Base-by-base conservation (phyloP, 257 asterid genomes). In the Ehretia macrophylla region DNA sequence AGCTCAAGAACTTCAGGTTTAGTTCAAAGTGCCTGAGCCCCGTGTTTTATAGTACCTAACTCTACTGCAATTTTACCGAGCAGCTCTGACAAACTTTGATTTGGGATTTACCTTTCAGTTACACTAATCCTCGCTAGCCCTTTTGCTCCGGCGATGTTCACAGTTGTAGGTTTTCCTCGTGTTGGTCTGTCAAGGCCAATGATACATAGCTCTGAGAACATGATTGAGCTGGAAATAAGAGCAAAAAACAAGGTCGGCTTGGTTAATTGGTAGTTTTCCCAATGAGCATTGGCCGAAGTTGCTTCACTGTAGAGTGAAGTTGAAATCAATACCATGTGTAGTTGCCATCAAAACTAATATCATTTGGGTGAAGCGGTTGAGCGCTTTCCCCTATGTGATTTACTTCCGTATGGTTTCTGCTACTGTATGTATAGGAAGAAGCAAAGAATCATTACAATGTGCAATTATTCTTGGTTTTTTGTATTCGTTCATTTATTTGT, bases 1-100 rank as follows among this genome's bases (percentile, higher is more conserved):
- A 32, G 38, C 63, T 59, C 35, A 54, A 65, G 59, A 58, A 60
- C 39, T 60, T 49, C 12, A 40, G 54, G 16, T 42, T 10, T 27
- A 40, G 4, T 14, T 5, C 20, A 35, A 14, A 21, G 8, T 17
- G 39, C 17, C n/a, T 2, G 17, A 13, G 47, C 8, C 14, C 16
- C 47, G 11, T 17, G 46, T 12, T 22, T 37, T 40, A 20, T 42
- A n/a, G 32, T 39, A 11, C 55, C 21, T 19, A 14, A 17, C 63
- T 65, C 53, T 0, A 10, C 40, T 14, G 50, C 57, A 21, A 10
- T 1, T 27, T 27, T 3, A 27, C 35, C 3, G 4, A 6, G 35
- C 35, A 27, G 35, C 35, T 27, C 35, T 27, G 35, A 1, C 6
- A 27, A 27, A 27, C 35, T 3, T 27, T 27, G 6, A 27, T 27